Conservation (phyloP, 1,284 basidiomycete genomes). For the Cerioporus squamosus region DNA sequence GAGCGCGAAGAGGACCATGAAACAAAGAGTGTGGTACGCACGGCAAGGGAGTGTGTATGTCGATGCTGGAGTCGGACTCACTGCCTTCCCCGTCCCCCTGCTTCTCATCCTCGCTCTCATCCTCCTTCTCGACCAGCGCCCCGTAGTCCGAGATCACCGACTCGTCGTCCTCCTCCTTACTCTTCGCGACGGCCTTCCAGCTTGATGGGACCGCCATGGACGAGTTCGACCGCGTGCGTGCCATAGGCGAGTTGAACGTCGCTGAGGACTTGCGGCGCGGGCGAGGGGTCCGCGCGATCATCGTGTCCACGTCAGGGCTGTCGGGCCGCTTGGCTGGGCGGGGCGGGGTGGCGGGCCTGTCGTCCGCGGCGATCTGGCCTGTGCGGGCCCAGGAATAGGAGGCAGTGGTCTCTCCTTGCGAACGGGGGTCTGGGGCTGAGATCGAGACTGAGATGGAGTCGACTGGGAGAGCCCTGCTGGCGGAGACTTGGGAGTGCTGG, state of each 20-base stretch:
- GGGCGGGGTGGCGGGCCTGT: conserved; percentile 1
- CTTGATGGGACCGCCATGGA: conserved; percentile 20
- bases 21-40: conserved; percentile 43
- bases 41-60: conserved; percentile 80
- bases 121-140: conserved; percentile 27
- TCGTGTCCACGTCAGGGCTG: conserved; percentile 53
- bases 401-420: conserved; percentile 16
- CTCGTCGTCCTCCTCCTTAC: conserved; percentile 19
- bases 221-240: conserved; percentile 19
- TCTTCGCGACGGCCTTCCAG: conserved; percentile 19
- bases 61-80: conserved; percentile 71
- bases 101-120: conserved; percentile 29
- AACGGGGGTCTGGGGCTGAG: conserved; percentile 2
- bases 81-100: conserved; percentile 38
- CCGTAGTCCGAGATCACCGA: conserved; percentile 29
- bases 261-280: conserved; percentile 40
- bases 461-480: neutral
- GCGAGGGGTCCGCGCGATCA: conserved; percentile 50
- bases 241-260: conserved; percentile 19
- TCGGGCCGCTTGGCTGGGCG: conserved; percentile 24
- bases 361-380: neutral
- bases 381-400: conserved; percentile 2
- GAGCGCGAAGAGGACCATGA: neutral
- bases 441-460: conserved; percentile 8
- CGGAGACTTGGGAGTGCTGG: conserved; percentile 25